phyloP scores from a whole-genome alignment of 345 rosid species.

The Arabis hirsuta region DNA sequence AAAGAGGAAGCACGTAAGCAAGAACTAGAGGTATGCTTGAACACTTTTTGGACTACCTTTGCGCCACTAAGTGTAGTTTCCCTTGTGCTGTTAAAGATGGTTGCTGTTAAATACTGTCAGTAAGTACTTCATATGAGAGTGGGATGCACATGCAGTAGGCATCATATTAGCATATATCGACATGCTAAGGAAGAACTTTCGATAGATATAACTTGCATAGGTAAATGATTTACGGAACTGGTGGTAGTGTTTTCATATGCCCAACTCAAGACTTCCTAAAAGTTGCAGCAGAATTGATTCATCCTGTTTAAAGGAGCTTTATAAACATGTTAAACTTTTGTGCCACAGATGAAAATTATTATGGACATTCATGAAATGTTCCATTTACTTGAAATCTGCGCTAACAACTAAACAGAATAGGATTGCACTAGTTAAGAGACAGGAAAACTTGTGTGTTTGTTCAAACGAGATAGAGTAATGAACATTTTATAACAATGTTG shows the following conservation, averaged over 20 bases:
- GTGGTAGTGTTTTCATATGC: background rate
- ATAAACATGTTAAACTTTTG: background rate
- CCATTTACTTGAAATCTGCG: background rate
- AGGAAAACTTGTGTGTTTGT: too few relatives aligned
- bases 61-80: background rate
- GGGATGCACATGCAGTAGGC: background rate
- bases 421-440: slow-evolving; percentile 5
- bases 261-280: background rate
- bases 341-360: background rate
- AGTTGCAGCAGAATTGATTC: background rate
- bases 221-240: background rate
- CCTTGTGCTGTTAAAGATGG: slow-evolving; percentile 4
- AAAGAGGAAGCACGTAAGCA: slow-evolving; percentile 76
- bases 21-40: slow-evolving; percentile 65
- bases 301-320: background rate
- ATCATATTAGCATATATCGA: background rate
- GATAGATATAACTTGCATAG: background rate
- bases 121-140: background rate
- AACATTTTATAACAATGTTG: slow-evolving; percentile 7
- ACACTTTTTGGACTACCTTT: background rate
- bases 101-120: slow-evolving; percentile 5
- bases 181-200: background rate
- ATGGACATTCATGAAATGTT: background rate
- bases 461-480: background rate
- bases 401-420: background rate